These are phyloP conservation scores for Lumnitzera littorea DNA, from an alignment of 345 rosid genomes.

Conservation along the genomic window DNA sequence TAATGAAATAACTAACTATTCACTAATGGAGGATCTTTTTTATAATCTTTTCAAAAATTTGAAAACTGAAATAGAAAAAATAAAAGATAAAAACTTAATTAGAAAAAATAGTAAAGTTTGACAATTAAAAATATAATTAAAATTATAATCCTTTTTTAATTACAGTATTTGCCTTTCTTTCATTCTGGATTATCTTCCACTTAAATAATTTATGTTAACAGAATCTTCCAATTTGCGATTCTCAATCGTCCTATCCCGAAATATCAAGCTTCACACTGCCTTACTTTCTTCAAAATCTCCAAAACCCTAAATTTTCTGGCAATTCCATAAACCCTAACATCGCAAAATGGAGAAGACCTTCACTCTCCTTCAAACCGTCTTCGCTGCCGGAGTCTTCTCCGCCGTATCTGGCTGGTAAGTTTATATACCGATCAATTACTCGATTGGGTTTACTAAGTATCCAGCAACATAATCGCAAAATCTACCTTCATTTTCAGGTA, in stretches of 20 bases:
- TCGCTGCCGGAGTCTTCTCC: constrained; percentile 74
- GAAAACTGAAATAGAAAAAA: no score
- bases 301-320: background rate
- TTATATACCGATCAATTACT: background rate
- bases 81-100: no score
- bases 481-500: constrained; percentile 33
- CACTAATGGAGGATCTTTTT: no score
- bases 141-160: no score
- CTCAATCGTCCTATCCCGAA: background rate
- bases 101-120: no score
- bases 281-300: background rate
- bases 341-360: constrained; percentile 49
- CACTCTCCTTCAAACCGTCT: constrained; percentile 65
- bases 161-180: no score
- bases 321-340: background rate
- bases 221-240: no score
- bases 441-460: background rate
- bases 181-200: no score
- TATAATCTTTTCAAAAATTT: no score
- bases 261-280: background rate
- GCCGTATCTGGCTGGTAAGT: constrained; percentile 67
- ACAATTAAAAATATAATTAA: no score
- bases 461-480: background rate
- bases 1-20: no score
- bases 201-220: no score